These are phyloP conservation scores for Aurantiochytrium sp. DNA, from an alignment of 108 stramenopile genomes.

Conservation along the genomic window DNA sequence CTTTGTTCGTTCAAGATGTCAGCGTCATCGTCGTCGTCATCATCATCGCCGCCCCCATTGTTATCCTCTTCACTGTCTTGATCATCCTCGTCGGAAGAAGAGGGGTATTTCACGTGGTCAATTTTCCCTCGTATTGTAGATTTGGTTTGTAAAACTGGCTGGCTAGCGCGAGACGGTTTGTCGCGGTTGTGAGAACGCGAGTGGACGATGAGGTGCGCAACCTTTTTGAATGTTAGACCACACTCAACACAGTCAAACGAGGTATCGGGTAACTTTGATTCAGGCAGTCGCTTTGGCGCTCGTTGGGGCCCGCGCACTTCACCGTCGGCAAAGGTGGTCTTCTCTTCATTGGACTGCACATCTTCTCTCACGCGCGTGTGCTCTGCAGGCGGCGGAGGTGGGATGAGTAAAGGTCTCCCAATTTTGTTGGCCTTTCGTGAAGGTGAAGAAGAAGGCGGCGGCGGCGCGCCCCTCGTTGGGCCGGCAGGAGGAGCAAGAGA, in stretches of 20 bases:
- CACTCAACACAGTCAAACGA: neutral
- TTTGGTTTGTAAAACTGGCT: too few relatives aligned
- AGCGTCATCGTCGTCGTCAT: too few relatives aligned
- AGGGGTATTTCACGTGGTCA: neutral
- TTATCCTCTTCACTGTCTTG: neutral
- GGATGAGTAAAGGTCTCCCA: neutral
- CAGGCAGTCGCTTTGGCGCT: neutral
- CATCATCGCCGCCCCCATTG: neutral
- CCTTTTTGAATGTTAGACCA: neutral
- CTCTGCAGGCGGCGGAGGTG: too few relatives aligned
- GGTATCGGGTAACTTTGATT: neutral
- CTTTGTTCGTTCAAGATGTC: too few relatives aligned
- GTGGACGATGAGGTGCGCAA: neutral
- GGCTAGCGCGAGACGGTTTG: too few relatives aligned
- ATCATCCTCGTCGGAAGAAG: neutral
- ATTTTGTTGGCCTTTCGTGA: neutral
- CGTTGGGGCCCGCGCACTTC: neutral
- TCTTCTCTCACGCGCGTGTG: neutral
- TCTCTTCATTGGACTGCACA: neutral
- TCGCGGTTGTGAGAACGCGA: neutral
- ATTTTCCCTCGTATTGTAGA: neutral
- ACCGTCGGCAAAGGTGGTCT: neutral
- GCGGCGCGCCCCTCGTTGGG: too few relatives aligned
- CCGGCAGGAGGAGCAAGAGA: neutral
- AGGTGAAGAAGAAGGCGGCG: neutral